Conservation (phyloP, 768 basidiomycete genomes). For the Pisolithus sp. region DNA sequence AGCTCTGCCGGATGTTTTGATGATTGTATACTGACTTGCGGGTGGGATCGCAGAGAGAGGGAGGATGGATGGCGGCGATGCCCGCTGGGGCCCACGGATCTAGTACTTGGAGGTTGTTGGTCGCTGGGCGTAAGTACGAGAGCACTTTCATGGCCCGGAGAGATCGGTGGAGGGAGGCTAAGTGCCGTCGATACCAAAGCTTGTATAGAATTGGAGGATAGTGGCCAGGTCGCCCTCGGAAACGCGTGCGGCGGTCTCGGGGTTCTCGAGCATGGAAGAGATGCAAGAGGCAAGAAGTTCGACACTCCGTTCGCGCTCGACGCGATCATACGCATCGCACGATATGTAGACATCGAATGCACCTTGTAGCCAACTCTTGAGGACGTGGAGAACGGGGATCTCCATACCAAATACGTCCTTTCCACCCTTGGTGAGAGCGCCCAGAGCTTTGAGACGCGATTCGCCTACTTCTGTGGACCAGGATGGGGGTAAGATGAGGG, state of each 20-base stretch:
- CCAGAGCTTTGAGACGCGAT: slow-evolving; percentile 58
- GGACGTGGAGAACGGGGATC: slow-evolving; percentile 42
- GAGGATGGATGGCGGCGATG: slow-evolving; percentile 63
- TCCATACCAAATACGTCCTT: slow-evolving; percentile 62
- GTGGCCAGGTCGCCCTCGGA: slow-evolving; percentile 50
- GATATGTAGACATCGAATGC: slow-evolving; percentile 49
- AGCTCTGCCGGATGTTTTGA: slow-evolving; percentile 55
- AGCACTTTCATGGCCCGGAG: slow-evolving; percentile 9
- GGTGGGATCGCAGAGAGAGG: slow-evolving; percentile 42
- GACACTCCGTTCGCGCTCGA: slow-evolving; percentile 60
- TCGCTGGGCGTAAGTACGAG: slow-evolving; percentile 23
- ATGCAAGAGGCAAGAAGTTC: slow-evolving; percentile 57
- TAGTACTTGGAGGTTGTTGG: slow-evolving; percentile 19
- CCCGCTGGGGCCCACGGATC: slow-evolving; percentile 21
- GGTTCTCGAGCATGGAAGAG: slow-evolving; percentile 40
- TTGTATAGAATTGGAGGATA: slow-evolving; percentile 57
- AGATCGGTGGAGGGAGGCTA: slow-evolving; percentile 23
- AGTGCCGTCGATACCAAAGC: slow-evolving; percentile 52
- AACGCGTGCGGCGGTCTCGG: slow-evolving; percentile 53
- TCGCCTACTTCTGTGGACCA: slow-evolving; percentile 74
- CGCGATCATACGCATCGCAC: slow-evolving; percentile 34
- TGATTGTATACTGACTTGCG: slow-evolving; percentile 22
- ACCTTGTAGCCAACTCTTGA: slow-evolving; percentile 61
- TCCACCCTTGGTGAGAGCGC: slow-evolving; percentile 57
- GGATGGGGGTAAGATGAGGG: slow-evolving; percentile 46